Conservation (phyloP, 129 eudicot species). For the Flaveria sonorensis region DNA sequence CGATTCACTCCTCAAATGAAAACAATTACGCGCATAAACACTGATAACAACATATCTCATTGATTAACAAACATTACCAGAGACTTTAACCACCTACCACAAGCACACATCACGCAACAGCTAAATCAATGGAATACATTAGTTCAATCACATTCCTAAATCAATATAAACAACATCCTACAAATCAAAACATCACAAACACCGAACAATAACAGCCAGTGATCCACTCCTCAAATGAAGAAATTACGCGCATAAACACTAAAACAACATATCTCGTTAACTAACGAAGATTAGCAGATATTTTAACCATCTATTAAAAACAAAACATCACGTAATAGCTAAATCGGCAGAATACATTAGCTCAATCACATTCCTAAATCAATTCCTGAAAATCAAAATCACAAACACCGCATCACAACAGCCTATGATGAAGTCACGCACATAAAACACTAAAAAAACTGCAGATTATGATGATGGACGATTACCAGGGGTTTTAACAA, state of each 20-base stretch:
- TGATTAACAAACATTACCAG: too few species aligned
- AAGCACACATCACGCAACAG: too few species aligned
- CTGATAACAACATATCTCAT: neutral
- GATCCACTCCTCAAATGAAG: neutral
- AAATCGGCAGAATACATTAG: neutral
- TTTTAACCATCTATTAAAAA: too few species aligned
- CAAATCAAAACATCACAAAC: neutral
- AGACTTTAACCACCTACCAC: too few species aligned
- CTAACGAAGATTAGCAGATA: slow-evolving; percentile 37
- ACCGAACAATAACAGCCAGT: neutral
- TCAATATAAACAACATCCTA: neutral
- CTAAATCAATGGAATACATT: neutral
- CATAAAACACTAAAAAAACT: neutral
- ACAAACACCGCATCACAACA: neutral
- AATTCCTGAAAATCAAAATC: neutral
- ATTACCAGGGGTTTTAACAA: slow-evolving; percentile 72
- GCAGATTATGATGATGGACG: neutral
- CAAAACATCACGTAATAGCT: neutral
- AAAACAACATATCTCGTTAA: neutral
- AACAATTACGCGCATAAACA: neutral
- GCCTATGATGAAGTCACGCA: neutral
- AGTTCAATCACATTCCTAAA: neutral
- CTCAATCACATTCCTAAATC: neutral
- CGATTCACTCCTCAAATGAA: neutral
- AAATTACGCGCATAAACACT: neutral